Conservation (phyloP, 257 asterid genomes). For the Plantago major region DNA sequence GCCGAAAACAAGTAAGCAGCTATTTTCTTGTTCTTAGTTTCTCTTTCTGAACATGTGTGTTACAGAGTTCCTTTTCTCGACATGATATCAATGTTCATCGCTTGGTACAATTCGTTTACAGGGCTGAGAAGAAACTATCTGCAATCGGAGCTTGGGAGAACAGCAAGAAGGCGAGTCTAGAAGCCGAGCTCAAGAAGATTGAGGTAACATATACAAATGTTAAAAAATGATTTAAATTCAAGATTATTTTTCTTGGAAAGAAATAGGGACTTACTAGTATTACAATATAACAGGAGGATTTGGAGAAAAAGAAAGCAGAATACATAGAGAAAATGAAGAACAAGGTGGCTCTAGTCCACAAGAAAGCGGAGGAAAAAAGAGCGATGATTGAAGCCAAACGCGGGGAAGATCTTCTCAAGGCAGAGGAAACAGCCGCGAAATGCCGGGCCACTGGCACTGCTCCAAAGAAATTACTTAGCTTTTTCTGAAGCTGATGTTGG, state of each 20-base stretch:
- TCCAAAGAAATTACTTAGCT: slow-evolving; percentile 77
- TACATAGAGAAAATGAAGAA: slow-evolving; percentile 70
- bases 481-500: slow-evolving; percentile 46
- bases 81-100: neutral
- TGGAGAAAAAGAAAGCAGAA: slow-evolving; percentile 79
- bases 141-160: slow-evolving; percentile 52
- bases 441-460: slow-evolving; percentile 82
- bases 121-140: slow-evolving; percentile 51
- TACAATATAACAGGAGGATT: slow-evolving; percentile 44
- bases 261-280: neutral
- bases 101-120: slow-evolving; percentile 15
- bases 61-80: neutral
- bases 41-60: too few species aligned
- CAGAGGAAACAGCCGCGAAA: slow-evolving; percentile 85
- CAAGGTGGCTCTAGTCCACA: slow-evolving; percentile 70
- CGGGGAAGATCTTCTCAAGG: slow-evolving; percentile 88
- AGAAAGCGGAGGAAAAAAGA: slow-evolving; percentile 74
- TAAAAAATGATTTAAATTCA: too few species aligned
- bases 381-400: slow-evolving; percentile 68
- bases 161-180: slow-evolving; percentile 53
- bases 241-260: too few species aligned
- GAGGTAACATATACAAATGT: slow-evolving; percentile 31
- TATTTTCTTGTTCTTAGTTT: slow-evolving; percentile 10
- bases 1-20: slow-evolving; percentile 60
- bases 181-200: slow-evolving; percentile 51